Percentiles rank a stretch among this genome's conserved stretches.
These are phyloP conservation scores for Colletotrichum sp. DNA, from an alignment of 2,329 filamentous ascomycete species.

Conservation along the genomic window DNA sequence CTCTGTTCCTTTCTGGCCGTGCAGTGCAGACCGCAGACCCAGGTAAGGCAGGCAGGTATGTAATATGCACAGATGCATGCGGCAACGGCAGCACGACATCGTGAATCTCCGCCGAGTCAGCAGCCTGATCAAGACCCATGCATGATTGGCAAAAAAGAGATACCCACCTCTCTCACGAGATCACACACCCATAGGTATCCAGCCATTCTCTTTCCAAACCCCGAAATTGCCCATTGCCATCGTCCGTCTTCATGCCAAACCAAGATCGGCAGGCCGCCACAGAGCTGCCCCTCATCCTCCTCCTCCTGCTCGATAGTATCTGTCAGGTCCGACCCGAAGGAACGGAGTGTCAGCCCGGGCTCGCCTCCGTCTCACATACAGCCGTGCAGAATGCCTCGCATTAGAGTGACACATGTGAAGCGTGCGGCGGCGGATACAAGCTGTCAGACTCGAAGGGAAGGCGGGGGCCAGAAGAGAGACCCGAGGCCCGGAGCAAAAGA, in stretches of 20 bases:
- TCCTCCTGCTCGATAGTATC: background rate
- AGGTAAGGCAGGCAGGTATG: background rate
- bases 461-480: background rate
- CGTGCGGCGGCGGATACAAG: background rate
- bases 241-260: background rate
- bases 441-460: background rate
- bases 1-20: background rate
- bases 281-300: background rate
- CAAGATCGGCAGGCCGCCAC: background rate
- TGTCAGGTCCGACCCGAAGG: background rate
- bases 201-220: background rate
- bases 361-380: background rate
- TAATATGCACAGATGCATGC: background rate
- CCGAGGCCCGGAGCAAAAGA: background rate
- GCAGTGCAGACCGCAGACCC: background rate
- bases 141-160: background rate
- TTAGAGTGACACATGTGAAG: background rate
- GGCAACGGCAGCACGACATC: conserved; percentile 16
- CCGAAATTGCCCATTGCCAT: background rate
- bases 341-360: background rate
- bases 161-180: conserved; percentile 1
- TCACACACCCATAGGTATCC: background rate
- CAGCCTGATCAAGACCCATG: background rate
- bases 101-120: conserved; percentile 19
- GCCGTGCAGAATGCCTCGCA: background rate